Evolutionary conservation across 202 grass and related monocot genomes (phyloP).

Genomic region (Zizania palustris): DNA sequence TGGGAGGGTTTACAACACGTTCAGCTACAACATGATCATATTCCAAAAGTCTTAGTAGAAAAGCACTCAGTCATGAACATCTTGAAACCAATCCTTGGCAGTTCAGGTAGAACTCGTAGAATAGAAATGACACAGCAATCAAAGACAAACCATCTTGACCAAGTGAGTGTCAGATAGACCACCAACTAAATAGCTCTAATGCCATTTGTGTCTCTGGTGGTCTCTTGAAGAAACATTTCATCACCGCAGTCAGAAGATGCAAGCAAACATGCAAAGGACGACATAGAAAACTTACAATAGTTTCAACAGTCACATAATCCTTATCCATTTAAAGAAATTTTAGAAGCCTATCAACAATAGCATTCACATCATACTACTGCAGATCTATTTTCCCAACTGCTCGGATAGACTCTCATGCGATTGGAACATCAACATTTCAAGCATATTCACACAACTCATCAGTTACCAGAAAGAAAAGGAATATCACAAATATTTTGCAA

Average conservation of each 20-base stretch:
- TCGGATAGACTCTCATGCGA: constrained; percentile 93
- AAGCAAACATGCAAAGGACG: constrained; percentile 73
- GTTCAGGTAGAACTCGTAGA: constrained; percentile 40
- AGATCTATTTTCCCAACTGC: constrained; percentile 99
- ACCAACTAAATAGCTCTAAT: constrained; percentile 83
- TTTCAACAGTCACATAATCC: constrained; percentile 98
- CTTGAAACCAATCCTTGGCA: constrained; percentile 49
- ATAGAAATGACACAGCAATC: constrained; percentile 5
- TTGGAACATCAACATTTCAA: constrained; percentile 95
- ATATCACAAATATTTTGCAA: constrained; percentile 22
- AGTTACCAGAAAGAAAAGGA: constrained; percentile 61
- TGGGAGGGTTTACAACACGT: constrained; percentile 92
- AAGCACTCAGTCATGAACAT: constrained; percentile 96
- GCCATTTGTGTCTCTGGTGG: constrained; percentile 89
- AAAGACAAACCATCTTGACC: constrained; percentile 43
- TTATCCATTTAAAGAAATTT: constrained; percentile 99
- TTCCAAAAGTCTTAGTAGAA: constrained; percentile 98
- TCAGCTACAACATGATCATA: constrained; percentile 84
- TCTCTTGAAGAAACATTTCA: constrained; percentile 98
- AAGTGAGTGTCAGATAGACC: constrained; percentile 85
- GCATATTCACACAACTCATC: constrained; percentile 99
- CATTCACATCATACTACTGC: constrained; percentile 97
- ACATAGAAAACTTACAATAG: constrained; percentile 63
- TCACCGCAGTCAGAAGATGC: constrained; percentile 94
- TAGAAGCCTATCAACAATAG: constrained; percentile 98